Conservation (phyloP, 768 basidiomycete species). For the Suillus plorans region DNA sequence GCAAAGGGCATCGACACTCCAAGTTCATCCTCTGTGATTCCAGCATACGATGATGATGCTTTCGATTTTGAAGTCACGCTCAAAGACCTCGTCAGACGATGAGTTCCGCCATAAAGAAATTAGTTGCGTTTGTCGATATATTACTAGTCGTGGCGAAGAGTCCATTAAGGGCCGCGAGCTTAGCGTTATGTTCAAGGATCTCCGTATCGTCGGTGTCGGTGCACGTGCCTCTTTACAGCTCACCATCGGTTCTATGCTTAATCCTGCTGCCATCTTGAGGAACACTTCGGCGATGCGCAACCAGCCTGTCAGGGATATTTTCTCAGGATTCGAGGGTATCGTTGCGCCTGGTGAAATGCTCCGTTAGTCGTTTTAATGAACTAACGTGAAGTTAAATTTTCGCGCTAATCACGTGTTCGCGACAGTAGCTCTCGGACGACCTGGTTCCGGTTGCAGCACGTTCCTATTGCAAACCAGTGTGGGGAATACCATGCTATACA, state of each 20-base stretch:
- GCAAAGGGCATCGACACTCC: not conserved
- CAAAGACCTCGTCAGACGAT: conserved; percentile 23
- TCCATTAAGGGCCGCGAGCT: conserved; percentile 52
- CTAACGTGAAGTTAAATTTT: not conserved
- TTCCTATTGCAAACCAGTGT: conserved; percentile 81
- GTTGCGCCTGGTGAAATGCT: conserved; percentile 68
- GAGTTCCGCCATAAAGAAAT: not conserved
- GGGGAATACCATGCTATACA: conserved; percentile 51
- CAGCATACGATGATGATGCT: conserved; percentile 17
- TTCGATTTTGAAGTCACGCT: conserved; percentile 33
- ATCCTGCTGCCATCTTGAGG: conserved; percentile 46
- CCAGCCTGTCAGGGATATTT: conserved; percentile 58
- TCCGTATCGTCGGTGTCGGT: conserved; percentile 61
- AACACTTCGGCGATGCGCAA: conserved; percentile 49
- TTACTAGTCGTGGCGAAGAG: conserved; percentile 43
- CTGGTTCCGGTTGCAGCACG: conserved; percentile 82
- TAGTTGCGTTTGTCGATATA: not conserved
- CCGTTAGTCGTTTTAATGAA: conserved; percentile 41
- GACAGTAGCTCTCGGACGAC: conserved; percentile 69
- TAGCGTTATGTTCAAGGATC: conserved; percentile 59
- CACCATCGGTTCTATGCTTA: conserved; percentile 62
- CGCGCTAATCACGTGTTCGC: not conserved
- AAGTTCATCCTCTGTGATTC: not conserved
- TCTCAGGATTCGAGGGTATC: conserved; percentile 54
- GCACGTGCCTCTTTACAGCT: conserved; percentile 52